Base-by-base conservation (phyloP, 2,329 filamentous ascomycete genomes). In the Phoma sp. region DNA sequence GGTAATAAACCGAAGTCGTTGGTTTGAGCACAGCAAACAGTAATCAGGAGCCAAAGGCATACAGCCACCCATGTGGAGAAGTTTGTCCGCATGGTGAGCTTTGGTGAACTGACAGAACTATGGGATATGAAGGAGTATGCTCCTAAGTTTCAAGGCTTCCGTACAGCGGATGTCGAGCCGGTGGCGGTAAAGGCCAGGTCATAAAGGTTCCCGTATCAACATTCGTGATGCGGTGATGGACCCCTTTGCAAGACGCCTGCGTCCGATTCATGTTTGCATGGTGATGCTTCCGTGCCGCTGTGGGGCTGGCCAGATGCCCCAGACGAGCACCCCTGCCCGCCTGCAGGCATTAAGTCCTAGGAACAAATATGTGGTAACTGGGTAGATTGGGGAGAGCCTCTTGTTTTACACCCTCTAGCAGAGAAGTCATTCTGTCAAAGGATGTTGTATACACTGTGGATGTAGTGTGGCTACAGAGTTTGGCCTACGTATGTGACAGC, bases 241-340 rank as follows among this genome's bases (percentile, higher is more conserved):
- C 39, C 47, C 47, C 47, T 51, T 51, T 51, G 39, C 47, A 45
- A 40, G 18, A 7, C 26, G 40, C 39, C 47, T 32, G 11, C 33
- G 10, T 26, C 37, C 12, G 25, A 37, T 25, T 25, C 17, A 25
- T 34, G 47, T n/a, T 36, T 11, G 18, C 26, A 32, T 18, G 18
- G 36, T 25, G 32, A 18, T 50, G 39, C 20, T 43, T 26, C 39
- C 32, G 33, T 32, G 25, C 39, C 26, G 39, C 11, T 10, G 47
- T 50, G 47, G 39, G 33, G 5, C 18, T 20, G 20, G 18, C 15
- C 26, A 33, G 38, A 43, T 45, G 21, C 47, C 39, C 47, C 38
- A 28, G 30, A 42, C 23, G 17, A 28, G 12, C 23, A 29, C 20
- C 23, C 38, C 15, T 33, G 15, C 48, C 34, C 14, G 17, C 7